phyloP scores from a whole-genome alignment of 78 protist genomes.

The Isochrysis galbana region DNA sequence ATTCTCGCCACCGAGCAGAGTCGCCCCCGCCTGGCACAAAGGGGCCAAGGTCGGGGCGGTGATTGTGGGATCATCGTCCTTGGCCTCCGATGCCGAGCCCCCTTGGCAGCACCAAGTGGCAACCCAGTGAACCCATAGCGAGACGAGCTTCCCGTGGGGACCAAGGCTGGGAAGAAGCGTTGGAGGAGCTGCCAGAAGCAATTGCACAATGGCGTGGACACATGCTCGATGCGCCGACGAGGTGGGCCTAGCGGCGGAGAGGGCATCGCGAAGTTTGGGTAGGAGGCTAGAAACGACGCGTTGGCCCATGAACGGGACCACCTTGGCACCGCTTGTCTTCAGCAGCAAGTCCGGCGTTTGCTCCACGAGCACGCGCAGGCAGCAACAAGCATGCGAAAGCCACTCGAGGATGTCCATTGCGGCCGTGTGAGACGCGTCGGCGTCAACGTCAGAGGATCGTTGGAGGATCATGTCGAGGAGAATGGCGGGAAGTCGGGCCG shows the following conservation, averaged over 20 bases:
- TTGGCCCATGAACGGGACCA: too few species aligned
- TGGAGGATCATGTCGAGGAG: neutral
- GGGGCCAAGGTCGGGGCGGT: too few species aligned
- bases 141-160: neutral
- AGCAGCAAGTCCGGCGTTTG: neutral
- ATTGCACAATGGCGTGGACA: neutral
- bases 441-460: neutral
- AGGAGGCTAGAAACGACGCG: neutral
- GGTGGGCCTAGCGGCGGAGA: neutral
- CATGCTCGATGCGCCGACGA: neutral
- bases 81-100: too few species aligned
- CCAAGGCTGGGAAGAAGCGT: neutral
- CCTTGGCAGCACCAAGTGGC: neutral
- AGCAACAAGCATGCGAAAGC: neutral
- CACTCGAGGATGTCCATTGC: neutral
- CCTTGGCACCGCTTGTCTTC: neutral
- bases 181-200: neutral
- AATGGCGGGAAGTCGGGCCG: neutral
- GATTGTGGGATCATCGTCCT: too few species aligned
- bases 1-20: neutral
- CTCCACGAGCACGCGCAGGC: neutral
- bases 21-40: neutral
- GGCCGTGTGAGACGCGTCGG: neutral
- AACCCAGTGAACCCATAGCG: neutral
- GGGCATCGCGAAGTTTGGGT: neutral